Evolutionary conservation across 495 filamentous ascomycete genomes (phyloP), one percentile per base, ranked within the genome.

Genomic region (Xylaria acuta): DNA sequence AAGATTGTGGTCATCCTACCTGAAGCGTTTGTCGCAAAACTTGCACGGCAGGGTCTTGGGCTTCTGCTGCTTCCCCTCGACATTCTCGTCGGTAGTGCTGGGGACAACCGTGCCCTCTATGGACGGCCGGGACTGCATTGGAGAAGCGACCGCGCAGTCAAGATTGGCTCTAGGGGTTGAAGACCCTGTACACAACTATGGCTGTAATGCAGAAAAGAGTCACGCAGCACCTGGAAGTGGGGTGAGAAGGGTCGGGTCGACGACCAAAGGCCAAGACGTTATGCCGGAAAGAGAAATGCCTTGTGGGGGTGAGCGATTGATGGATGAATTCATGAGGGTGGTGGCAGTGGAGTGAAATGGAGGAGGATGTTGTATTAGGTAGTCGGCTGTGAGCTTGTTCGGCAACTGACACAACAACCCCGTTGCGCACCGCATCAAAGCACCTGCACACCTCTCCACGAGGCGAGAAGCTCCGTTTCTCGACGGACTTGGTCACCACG

Each of bases 11-110:
- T 65, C 11, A 58, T 78, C 85, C 80, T 76, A 87, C 80, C 85
- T 86, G 81, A 89, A 90, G 64, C 82, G 80, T 76, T 87, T 86
- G 76, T 83, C 82, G 78, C 86, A 88, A 68, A 85, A 88, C 77
- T 84, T 83, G 81, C 86, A 88, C 71, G 84, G 85, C 75, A 88
- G 77, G 54, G 83, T 83, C 79, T 87, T 87, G 69, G 85, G 84
- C 70, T 87, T 87, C 78, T 86, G 85, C 67, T 83, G 83, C 75
- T 84, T 84, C 70, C 76, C 73, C 75, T 87, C 85, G 73, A 82
- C 82, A 63, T 80, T 80, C 74, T 85, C 83, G 58, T 83, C 82
- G 81, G 81, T 80, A 80, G 74, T 77, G 66, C 75, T 75, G 71
- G 79, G 78, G 54, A 81, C 78, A 70, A 79, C 74, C 69, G 83